Percentiles rank a stretch among this genome's conserved stretches.
phyloP scores from a whole-genome alignment of 108 stramenopile species.

The Nitzschia inconspicua region DNA sequence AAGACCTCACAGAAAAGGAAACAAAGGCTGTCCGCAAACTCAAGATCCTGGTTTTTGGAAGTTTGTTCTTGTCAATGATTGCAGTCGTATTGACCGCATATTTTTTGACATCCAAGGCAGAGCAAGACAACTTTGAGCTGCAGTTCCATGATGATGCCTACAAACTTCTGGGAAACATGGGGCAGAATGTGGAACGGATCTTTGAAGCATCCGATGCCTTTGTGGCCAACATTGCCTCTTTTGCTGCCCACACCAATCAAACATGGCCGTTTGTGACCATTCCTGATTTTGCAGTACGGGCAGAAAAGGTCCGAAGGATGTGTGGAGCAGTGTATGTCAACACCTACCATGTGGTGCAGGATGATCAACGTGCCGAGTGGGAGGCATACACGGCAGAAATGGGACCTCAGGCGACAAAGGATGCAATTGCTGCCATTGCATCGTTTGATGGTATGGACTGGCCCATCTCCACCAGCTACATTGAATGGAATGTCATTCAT shows the following conservation, averaged over 20 bases:
- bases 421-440: neutral
- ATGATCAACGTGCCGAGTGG: constrained; percentile 5
- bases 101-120: constrained; percentile 6
- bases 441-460: neutral
- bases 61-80: neutral
- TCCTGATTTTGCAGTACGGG: constrained; percentile 34
- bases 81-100: constrained; percentile 7
- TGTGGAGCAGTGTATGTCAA: neutral
- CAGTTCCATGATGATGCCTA: constrained; percentile 36
- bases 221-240: constrained; percentile 1
- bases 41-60: neutral
- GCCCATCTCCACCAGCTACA: neutral
- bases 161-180: constrained; percentile 33
- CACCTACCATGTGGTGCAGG: constrained; percentile 1
- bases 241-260: constrained; percentile 10
- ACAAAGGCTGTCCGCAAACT: neutral
- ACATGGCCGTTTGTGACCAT: constrained; percentile 58
- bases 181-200: constrained; percentile 32
- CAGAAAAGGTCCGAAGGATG: constrained; percentile 3
- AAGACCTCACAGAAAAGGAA: constrained; percentile 5
- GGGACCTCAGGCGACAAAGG: neutral
- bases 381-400: neutral
- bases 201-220: constrained; percentile 44
- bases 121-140: constrained; percentile 21
- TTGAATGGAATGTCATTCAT: constrained; percentile 5